Conservation (phyloP, 2,329 filamentous ascomycete genomes). For the Arthrobotrys musiformis region DNA sequence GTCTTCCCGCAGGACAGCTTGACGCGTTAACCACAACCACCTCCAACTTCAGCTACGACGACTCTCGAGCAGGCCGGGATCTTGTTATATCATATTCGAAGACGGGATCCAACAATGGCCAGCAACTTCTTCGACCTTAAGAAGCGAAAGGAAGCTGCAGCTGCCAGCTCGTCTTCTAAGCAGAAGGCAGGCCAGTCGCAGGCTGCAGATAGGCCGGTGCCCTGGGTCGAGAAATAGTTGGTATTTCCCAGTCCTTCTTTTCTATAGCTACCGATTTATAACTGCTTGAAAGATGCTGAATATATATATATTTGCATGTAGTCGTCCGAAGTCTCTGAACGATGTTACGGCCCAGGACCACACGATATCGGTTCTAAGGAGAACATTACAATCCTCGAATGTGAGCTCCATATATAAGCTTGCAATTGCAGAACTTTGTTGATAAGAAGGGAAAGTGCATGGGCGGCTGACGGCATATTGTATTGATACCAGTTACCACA, state of each 20-base stretch:
- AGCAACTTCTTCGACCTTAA: conserved; percentile 88
- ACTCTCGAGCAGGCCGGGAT: background rate
- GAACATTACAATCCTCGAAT: conserved; percentile 94
- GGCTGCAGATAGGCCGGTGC: conserved; percentile 63
- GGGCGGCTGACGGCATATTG: background rate
- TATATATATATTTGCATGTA: too few relatives aligned
- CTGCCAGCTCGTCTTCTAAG: conserved; percentile 63
- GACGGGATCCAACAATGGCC: conserved; percentile 26
- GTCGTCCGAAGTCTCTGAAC: conserved; percentile 89
- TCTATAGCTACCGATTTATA: background rate
- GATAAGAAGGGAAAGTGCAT: background rate
- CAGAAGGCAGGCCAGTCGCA: conserved; percentile 79
- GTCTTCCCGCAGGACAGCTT: background rate
- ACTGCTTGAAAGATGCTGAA: too few relatives aligned
- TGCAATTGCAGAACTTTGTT: background rate
- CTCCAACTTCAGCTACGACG: background rate
- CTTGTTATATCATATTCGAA: background rate
- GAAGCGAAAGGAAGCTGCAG: conserved; percentile 83
- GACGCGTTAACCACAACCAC: conserved; percentile 24
- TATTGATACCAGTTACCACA: conserved; percentile 76
- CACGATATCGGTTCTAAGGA: conserved; percentile 89
- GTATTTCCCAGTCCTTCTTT: conserved; percentile 58
- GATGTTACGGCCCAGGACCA: conserved; percentile 99
- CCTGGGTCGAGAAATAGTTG: conserved; percentile 99
- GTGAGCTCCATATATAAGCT: conserved; percentile 65